Conservation (phyloP, 495 filamentous ascomycete species). For the Penicillium malachiteum region DNA sequence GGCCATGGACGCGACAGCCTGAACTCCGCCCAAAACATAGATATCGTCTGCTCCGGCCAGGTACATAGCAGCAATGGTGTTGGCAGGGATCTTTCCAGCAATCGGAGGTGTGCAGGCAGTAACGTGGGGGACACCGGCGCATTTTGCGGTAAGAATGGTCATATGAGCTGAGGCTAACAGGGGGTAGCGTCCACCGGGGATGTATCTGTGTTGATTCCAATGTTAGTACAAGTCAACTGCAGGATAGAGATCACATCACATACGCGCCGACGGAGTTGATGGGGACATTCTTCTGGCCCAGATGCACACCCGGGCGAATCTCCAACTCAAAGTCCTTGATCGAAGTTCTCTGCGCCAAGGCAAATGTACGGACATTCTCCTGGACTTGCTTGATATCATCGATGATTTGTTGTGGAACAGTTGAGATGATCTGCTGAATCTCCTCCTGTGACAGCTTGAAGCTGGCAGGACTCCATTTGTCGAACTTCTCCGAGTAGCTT, state of each 20-base stretch:
- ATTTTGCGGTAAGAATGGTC: slow-evolving; percentile 57
- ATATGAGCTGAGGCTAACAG: slow-evolving; percentile 58
- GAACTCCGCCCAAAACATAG: slow-evolving; percentile 53
- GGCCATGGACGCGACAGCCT: slow-evolving; percentile 70
- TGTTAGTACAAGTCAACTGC: not conserved
- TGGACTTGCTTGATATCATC: slow-evolving; percentile 54
- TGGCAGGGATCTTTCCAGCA: slow-evolving; percentile 45
- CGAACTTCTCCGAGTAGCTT: slow-evolving; percentile 53
- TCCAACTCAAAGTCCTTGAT: slow-evolving; percentile 50
- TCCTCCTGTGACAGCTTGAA: slow-evolving; percentile 39
- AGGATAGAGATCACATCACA: slow-evolving; percentile 1
- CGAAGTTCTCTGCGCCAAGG: slow-evolving; percentile 42
- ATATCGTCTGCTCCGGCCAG: slow-evolving; percentile 55
- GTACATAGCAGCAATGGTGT: slow-evolving; percentile 53
- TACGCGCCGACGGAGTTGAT: slow-evolving; percentile 37
- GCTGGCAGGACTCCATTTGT: slow-evolving; percentile 50
- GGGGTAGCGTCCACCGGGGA: slow-evolving; percentile 54
- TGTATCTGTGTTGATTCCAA: slow-evolving; percentile 33
- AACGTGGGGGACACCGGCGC: slow-evolving; percentile 51
- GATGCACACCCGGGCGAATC: slow-evolving; percentile 47
- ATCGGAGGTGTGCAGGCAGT: slow-evolving; percentile 54
- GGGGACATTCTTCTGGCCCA: slow-evolving; percentile 50
- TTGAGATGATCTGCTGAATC: slow-evolving; percentile 23
- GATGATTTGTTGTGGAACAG: slow-evolving; percentile 41
- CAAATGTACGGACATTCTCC: slow-evolving; percentile 49